A percentile compares a stretch with the other conserved stretches of the same genome.
These are phyloP conservation scores for Neurospora hispaniola DNA, from an alignment of 495 filamentous ascomycete species.

Conservation along the genomic window DNA sequence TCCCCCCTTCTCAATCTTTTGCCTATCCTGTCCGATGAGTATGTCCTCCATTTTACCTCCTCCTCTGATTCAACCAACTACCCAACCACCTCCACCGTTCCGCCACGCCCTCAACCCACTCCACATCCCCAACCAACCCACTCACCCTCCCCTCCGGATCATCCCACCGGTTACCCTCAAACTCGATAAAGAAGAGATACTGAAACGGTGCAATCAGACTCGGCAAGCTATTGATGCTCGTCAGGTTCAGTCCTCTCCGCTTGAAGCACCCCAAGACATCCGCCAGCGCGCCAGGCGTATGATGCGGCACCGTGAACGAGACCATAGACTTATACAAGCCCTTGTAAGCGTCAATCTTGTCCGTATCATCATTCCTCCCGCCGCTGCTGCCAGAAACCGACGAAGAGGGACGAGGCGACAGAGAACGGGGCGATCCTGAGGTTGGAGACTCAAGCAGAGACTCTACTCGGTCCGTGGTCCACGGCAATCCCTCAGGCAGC, in stretches of 20 bases:
- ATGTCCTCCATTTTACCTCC: neutral
- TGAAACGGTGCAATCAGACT: slow-evolving; percentile 68
- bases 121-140: slow-evolving; percentile 34
- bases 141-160: slow-evolving; percentile 43
- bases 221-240: slow-evolving; percentile 80
- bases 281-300: slow-evolving; percentile 68
- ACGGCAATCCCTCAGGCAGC: neutral
- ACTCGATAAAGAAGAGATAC: slow-evolving; percentile 93
- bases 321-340: slow-evolving; percentile 56
- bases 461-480: neutral
- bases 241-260: slow-evolving; percentile 62
- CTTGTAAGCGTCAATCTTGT: slow-evolving; percentile 4
- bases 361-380: neutral
- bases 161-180: slow-evolving; percentile 46
- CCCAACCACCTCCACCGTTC: slow-evolving; percentile 42
- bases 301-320: slow-evolving; percentile 71
- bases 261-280: slow-evolving; percentile 72
- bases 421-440: neutral
- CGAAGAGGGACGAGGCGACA: neutral
- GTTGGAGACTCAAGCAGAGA: neutral
- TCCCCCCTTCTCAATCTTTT: too few species aligned
- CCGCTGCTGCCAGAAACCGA: neutral
- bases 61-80: slow-evolving; percentile 40
- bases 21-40: too few species aligned
- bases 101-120: slow-evolving; percentile 28